Conservation (phyloP, 331 rosid species). For the Pyrus hybrid region DNA sequence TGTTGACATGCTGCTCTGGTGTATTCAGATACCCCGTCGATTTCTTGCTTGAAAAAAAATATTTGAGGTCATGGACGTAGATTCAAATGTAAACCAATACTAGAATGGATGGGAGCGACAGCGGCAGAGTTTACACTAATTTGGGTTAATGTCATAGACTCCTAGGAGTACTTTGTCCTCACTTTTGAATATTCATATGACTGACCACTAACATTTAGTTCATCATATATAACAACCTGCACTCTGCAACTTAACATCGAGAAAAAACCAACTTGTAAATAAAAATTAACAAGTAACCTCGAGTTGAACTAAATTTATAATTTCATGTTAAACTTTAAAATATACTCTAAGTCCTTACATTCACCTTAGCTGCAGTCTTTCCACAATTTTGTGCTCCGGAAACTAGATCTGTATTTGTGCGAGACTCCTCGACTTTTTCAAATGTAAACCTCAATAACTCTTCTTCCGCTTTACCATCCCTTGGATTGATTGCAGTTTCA, state of each 20-base stretch:
- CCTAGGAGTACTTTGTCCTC: background rate
- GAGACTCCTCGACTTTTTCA: background rate
- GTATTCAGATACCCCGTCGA: background rate
- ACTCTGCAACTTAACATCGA: background rate
- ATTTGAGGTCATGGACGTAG: background rate
- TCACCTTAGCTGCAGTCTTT: constrained; percentile 4
- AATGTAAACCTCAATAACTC: background rate
- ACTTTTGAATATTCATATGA: background rate
- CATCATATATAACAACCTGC: background rate
- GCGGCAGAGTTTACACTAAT: constrained; percentile 2
- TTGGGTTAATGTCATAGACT: background rate
- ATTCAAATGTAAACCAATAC: constrained; percentile 17
- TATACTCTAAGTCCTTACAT: background rate
- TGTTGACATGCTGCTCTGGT: background rate
- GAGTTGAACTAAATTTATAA: background rate
- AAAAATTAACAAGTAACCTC: background rate
- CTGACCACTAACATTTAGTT: background rate
- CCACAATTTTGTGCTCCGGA: background rate
- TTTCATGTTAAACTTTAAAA: background rate
- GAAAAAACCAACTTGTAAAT: background rate
- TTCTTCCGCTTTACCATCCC: background rate
- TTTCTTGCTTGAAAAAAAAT: background rate
- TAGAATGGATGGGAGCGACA: background rate
- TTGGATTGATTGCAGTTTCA: background rate
- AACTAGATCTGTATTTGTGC: background rate